Evolutionary conservation across 352 stramenopile genomes (phyloP).

Genomic region (Globisporangium acanthophoron): DNA sequence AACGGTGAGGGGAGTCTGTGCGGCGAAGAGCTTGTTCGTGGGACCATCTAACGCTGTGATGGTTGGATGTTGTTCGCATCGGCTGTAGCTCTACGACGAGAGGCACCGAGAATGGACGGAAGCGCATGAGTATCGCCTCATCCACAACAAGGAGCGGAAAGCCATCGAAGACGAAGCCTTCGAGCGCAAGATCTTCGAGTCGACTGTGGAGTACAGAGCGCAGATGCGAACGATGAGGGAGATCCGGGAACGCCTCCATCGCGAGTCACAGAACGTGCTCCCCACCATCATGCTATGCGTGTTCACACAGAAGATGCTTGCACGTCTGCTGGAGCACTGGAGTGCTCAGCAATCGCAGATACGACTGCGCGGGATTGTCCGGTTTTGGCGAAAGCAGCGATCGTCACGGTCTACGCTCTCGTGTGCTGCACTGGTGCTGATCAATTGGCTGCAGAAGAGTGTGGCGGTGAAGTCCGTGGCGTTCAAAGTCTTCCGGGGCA

Average conservation of each 20-base stretch:
- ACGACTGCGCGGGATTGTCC: constrained; percentile 31
- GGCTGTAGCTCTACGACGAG: constrained; percentile 34
- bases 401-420: constrained; percentile 24
- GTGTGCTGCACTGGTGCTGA: constrained; percentile 30
- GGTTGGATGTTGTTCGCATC: neutral
- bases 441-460: constrained; percentile 62
- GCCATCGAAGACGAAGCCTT: constrained; percentile 39
- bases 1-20: constrained; percentile 18
- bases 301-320: constrained; percentile 41
- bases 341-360: constrained; percentile 25
- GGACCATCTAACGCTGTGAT: neutral
- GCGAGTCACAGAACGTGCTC: constrained; percentile 32
- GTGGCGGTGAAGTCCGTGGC: constrained; percentile 45
- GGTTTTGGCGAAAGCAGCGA: constrained; percentile 41
- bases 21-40: neutral
- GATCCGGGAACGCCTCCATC: constrained; percentile 27
- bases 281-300: constrained; percentile 39
- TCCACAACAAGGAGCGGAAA: constrained; percentile 29
- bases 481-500: constrained; percentile 49
- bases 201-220: constrained; percentile 38
- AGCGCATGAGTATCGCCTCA: constrained; percentile 29
- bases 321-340: constrained; percentile 31
- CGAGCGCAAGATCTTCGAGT: constrained; percentile 35
- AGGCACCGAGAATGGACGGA: constrained; percentile 33
- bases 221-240: constrained; percentile 35